Percentiles rank a stretch among this genome's conserved stretches.
These are phyloP conservation scores for Lathyrus aphaca DNA, from an alignment of 306 rosid genomes.

Conservation along the genomic window DNA sequence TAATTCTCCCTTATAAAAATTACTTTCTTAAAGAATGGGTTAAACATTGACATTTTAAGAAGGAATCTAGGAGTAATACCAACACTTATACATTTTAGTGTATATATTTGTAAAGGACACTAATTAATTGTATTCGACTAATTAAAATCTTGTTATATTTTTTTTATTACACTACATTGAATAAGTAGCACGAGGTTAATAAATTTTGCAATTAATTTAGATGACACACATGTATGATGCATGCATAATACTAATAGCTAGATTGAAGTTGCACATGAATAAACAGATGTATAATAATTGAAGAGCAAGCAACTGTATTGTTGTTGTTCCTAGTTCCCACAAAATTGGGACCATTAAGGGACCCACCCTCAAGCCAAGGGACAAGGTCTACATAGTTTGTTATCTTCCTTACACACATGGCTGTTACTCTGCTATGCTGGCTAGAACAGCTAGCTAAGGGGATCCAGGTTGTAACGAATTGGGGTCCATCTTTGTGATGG, in stretches of 20 bases:
- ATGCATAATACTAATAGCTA: background rate
- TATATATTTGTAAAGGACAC: background rate
- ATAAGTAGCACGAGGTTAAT: background rate
- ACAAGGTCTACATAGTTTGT: constrained; percentile 45
- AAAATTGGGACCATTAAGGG: constrained; percentile 52
- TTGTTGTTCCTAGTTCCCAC: constrained; percentile 38
- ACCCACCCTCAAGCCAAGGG: constrained; percentile 1
- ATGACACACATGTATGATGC: constrained; percentile 2
- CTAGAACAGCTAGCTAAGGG: constrained; percentile 69
- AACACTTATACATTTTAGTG: background rate
- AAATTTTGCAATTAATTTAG: background rate
- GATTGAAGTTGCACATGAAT: constrained; percentile 16
- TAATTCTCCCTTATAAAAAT: no score
- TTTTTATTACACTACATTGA: background rate
- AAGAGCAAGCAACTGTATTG: constrained; percentile 12
- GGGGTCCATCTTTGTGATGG: constrained; percentile 40
- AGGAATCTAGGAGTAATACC: background rate
- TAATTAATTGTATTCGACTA: background rate
- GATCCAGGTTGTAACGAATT: constrained; percentile 52
- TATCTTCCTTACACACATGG: constrained; percentile 45
- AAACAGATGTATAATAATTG: constrained; percentile 1
- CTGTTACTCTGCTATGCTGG: constrained; percentile 46
- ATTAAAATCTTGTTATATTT: background rate
- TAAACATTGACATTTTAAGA: background rate
- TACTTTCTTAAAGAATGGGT: background rate